Evolutionary conservation across 164 flowering plant genomes (phyloP).

Genomic region (Vitis rupestris): DNA sequence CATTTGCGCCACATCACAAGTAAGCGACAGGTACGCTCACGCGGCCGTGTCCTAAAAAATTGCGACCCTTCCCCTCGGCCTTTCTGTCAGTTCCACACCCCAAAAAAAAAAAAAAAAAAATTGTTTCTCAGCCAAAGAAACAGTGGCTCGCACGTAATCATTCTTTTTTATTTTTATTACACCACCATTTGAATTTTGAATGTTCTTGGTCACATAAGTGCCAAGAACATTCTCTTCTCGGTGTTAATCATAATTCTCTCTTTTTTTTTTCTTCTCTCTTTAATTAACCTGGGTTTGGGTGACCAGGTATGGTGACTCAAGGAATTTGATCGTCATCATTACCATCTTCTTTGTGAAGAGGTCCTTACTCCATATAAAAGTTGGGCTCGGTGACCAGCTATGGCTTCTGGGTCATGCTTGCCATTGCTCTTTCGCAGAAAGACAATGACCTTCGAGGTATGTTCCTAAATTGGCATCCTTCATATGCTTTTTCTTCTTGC

Average conservation of each 20-base stretch:
- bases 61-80: not conserved
- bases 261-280: not conserved
- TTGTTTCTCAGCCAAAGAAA: not conserved
- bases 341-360: not conserved
- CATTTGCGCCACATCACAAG: no score
- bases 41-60: not conserved
- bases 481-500: no score
- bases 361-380: not conserved
- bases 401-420: slow-evolving; percentile 13
- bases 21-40: not conserved
- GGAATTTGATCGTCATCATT: not conserved
- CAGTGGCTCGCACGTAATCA: not conserved
- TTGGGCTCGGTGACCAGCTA: not conserved
- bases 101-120: no score
- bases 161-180: not conserved
- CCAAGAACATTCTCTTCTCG: not conserved
- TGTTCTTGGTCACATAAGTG: not conserved
- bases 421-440: slow-evolving; percentile 17
- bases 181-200: not conserved
- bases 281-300: no score
- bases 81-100: no score
- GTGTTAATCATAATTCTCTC: no score
- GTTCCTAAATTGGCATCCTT: no score
- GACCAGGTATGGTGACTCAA: no score
- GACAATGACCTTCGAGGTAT: slow-evolving; percentile 12